Evolutionary conservation across 805 yeast species (phyloP).

Genomic region (Yamadazyma paraphyllophila): DNA sequence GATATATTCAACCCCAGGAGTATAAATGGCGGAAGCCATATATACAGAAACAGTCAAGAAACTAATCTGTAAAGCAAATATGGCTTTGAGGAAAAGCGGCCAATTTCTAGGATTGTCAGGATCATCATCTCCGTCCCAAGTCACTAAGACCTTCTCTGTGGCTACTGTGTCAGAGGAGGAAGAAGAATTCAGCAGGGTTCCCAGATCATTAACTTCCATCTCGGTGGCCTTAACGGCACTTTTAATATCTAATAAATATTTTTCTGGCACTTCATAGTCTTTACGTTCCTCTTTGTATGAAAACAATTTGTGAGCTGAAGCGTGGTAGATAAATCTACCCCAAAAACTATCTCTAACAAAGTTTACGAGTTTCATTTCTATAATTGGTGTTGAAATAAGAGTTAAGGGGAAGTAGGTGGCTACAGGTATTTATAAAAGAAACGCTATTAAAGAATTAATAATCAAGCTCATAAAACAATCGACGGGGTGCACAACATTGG

Average conservation of each 20-base stretch:
- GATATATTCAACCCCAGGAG: slow-evolving; percentile 51
- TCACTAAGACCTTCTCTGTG: slow-evolving; percentile 2
- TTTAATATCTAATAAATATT: slow-evolving; percentile 17
- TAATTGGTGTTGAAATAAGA: not conserved
- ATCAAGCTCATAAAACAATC: no score
- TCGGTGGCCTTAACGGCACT: not conserved
- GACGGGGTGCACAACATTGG: no score
- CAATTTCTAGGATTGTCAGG: slow-evolving; percentile 58
- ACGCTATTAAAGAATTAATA: no score
- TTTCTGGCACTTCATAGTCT: slow-evolving; percentile 31
- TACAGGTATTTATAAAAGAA: no score
- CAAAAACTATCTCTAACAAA: slow-evolving; percentile 32
- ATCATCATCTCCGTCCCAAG: slow-evolving; percentile 31
- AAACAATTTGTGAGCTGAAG: slow-evolving; percentile 24
- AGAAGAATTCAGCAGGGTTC: not conserved
- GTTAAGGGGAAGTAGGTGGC: not conserved
- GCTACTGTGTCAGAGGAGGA: not conserved
- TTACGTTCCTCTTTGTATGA: slow-evolving; percentile 26
- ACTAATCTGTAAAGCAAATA: slow-evolving; percentile 28
- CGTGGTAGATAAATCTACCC: slow-evolving; percentile 28
- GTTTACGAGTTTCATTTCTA: not conserved
- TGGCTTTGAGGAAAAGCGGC: slow-evolving; percentile 39
- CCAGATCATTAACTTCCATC: not conserved
- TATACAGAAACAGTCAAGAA: slow-evolving; percentile 36
- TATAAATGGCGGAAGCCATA: slow-evolving; percentile 55